Conservation (phyloP, 768 basidiomycete genomes). For the Termitomyces sp. region DNA sequence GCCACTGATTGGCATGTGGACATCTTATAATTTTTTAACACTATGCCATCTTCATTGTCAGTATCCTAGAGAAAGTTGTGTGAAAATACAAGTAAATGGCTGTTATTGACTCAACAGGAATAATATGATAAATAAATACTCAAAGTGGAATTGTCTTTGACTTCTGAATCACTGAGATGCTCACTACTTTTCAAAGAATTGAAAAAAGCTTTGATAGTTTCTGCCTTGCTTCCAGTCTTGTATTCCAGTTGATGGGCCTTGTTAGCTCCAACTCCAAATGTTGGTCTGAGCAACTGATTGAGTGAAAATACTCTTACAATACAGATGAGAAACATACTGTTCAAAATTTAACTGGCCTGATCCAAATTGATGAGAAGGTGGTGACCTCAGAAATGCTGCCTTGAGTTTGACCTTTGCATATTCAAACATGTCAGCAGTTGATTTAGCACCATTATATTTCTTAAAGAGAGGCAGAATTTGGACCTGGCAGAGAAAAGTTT, state of each 20-base stretch:
- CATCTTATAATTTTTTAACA: not conserved
- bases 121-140: not conserved
- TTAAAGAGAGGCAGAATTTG: slow-evolving; percentile 1
- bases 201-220: not conserved
- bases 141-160: not conserved
- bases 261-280: slow-evolving; percentile 1
- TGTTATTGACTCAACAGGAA: not conserved
- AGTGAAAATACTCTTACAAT: not conserved
- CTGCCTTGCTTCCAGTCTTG: not conserved
- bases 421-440: not conserved
- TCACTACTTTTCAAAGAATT: not conserved
- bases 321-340: not conserved
- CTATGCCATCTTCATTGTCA: not conserved
- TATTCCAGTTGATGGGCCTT: slow-evolving; percentile 4
- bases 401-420: slow-evolving; percentile 3
- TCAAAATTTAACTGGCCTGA: not conserved
- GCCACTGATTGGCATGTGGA: not conserved
- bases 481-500: not conserved
- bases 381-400: not conserved
- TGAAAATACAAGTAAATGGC: not conserved
- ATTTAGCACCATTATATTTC: not conserved
- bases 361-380: not conserved
- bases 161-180: not conserved
- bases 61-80: not conserved
- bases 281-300: not conserved